A percentile compares a stretch with the other conserved stretches of the same genome.
Evolutionary conservation across 352 stramenopile genomes (phyloP).

Genomic region (Globisporangium ultimum): DNA sequence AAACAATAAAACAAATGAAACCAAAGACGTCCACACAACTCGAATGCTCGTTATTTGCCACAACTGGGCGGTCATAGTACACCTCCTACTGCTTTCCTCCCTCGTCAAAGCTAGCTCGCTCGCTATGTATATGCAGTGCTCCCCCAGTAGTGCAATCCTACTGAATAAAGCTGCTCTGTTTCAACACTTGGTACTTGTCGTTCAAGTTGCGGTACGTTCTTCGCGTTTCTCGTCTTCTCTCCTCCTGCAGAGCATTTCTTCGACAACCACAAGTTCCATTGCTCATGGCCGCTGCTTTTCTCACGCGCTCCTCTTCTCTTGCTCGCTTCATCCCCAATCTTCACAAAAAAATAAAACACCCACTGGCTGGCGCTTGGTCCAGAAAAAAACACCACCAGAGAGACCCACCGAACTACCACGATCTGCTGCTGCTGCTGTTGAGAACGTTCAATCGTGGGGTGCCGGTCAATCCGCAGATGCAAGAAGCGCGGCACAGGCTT

Average conservation of each 20-base stretch:
- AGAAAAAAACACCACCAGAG: conserved; percentile 2
- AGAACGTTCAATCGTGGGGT: not conserved
- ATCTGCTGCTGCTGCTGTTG: not conserved
- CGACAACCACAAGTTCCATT: conserved; percentile 40
- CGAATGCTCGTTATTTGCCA: not conserved
- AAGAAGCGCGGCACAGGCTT: not conserved
- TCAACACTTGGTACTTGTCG: conserved; percentile 6
- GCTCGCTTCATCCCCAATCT: conserved; percentile 21
- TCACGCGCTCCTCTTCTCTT: not conserved
- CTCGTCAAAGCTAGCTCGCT: no score
- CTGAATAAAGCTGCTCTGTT: not conserved
- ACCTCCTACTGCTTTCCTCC: no score
- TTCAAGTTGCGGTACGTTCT: not conserved
- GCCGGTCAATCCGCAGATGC: not conserved
- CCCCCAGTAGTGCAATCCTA: conserved; percentile 13
- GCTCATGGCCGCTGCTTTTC: conserved; percentile 12
- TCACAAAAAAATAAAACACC: conserved; percentile 18
- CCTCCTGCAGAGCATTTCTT: not conserved
- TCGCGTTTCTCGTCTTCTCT: conserved; percentile 5
- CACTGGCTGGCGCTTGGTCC: conserved; percentile 11
- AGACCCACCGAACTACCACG: not conserved
- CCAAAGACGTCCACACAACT: not conserved
- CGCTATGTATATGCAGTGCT: no score
- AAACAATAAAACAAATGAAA: not conserved
- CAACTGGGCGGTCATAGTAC: not conserved